Evolutionary conservation across 2,329 filamentous ascomycete genomes (phyloP).

Genomic region (Fusarium humuli): DNA sequence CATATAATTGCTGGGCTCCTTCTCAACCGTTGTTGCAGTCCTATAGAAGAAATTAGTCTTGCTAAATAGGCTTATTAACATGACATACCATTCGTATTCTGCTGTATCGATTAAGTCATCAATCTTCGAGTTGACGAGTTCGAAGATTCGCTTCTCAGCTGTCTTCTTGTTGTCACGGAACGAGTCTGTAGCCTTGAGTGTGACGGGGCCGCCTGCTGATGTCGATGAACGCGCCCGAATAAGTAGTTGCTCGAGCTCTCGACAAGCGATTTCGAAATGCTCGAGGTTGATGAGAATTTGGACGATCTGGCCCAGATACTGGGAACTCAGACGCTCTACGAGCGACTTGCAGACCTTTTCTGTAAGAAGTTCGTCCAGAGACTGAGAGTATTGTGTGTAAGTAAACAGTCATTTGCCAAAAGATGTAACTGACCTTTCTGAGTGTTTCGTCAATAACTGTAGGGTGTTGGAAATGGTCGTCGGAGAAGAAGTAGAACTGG

Average conservation of each 20-base stretch:
- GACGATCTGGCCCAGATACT: slow-evolving; percentile 97
- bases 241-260: slow-evolving; percentile 87
- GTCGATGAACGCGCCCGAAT: slow-evolving; percentile 86
- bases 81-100: slow-evolving; percentile 87
- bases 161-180: slow-evolving; percentile 94
- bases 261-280: slow-evolving; percentile 94
- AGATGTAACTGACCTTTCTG: slow-evolving; percentile 67
- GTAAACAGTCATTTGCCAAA: rapidly evolving
- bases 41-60: slow-evolving; percentile 48
- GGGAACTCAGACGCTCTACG: slow-evolving; percentile 87
- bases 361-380: slow-evolving; percentile 93
- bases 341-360: slow-evolving; percentile 91
- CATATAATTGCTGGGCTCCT: slow-evolving; percentile 92
- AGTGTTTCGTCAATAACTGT: slow-evolving; percentile 92
- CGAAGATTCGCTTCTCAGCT: slow-evolving; percentile 97
- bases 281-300: slow-evolving; percentile 98
- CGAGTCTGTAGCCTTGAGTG: slow-evolving; percentile 83
- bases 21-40: slow-evolving; percentile 67
- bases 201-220: slow-evolving; percentile 82
- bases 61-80: not conserved
- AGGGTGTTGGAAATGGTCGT: slow-evolving; percentile 93
- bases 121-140: slow-evolving; percentile 98
- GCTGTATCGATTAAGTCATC: slow-evolving; percentile 97
- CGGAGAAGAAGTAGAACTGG: slow-evolving; percentile 97
- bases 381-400: slow-evolving; percentile 61